A percentile compares a stretch with the other conserved stretches of the same genome.
These are phyloP conservation scores for Heliocybe sulcata DNA, from an alignment of 1,284 basidiomycete species.

Conservation along the genomic window DNA sequence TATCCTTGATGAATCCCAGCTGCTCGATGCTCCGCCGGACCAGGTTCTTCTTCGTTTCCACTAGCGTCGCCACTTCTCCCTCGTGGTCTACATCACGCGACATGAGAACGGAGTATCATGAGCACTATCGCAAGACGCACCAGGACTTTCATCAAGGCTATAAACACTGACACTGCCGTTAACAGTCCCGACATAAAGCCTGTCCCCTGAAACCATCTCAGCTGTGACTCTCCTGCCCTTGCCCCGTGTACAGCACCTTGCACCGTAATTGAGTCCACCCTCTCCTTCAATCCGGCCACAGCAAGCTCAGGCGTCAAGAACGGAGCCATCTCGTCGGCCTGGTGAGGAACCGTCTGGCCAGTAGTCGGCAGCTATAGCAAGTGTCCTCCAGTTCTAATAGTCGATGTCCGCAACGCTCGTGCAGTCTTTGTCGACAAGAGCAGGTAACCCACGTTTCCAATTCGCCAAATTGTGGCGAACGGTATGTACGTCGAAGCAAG, in stretches of 20 bases:
- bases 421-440: too few relatives aligned
- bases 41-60: conserved; percentile 64
- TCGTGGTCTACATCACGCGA: conserved; percentile 20
- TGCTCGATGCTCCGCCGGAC: conserved; percentile 76
- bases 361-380: too few relatives aligned
- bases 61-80: conserved; percentile 34
- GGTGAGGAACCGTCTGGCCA: too few relatives aligned
- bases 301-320: conserved; percentile 31
- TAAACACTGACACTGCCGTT: conserved; percentile 69
- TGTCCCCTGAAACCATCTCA: conserved; percentile 44
- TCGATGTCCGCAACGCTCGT: too few relatives aligned
- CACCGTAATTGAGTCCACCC: conserved; percentile 37
- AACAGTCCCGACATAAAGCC: conserved; percentile 71
- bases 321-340: conserved; percentile 38
- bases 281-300: conserved; percentile 39
- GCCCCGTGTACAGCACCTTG: conserved; percentile 32
- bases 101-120: conserved; percentile 3
- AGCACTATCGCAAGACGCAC: conserved; percentile 17
- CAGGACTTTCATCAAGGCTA: conserved; percentile 31
- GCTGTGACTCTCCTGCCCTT: conserved; percentile 3
- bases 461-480: too few relatives aligned
- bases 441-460: too few relatives aligned
- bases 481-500: too few relatives aligned
- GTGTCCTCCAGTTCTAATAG: too few relatives aligned
- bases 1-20: conserved; percentile 76